A percentile compares a stretch with the other conserved stretches of the same genome.
phyloP scores from a whole-genome alignment of 805 yeast species.

The Yarrowia yakushimensis region DNA sequence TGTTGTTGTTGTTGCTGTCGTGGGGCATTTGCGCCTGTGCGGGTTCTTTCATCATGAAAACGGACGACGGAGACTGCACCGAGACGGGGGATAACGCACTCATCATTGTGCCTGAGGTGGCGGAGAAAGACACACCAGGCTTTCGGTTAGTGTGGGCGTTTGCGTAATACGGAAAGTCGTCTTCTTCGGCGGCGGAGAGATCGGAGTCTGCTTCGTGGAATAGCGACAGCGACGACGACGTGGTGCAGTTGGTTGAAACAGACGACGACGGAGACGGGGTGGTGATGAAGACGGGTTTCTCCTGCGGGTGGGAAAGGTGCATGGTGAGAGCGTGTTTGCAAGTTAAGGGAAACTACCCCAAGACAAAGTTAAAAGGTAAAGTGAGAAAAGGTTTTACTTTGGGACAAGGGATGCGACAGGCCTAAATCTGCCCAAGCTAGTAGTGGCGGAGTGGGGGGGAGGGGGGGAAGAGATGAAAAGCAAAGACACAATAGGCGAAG shows the following conservation, averaged over 20 bases:
- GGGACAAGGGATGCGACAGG: slow-evolving; percentile 23
- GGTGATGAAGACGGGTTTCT: slow-evolving; percentile 3
- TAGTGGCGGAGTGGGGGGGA: slow-evolving; percentile 16
- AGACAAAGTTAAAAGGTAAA: slow-evolving; percentile 6
- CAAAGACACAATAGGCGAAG: not conserved
- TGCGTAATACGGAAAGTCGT: not conserved
- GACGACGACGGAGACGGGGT: not conserved
- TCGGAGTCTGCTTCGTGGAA: slow-evolving; percentile 6
- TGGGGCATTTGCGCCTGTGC: not conserved
- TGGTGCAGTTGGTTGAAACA: not conserved
- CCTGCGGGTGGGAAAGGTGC: slow-evolving; percentile 23
- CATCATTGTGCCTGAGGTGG: slow-evolving; percentile 11
- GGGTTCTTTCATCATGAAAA: slow-evolving; percentile 18
- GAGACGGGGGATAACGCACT: slow-evolving; percentile 23
- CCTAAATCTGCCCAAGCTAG: slow-evolving; percentile 2
- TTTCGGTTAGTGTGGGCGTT: not conserved
- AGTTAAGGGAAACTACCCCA: slow-evolving; percentile 22
- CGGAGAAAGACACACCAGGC: not conserved
- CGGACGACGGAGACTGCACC: slow-evolving; percentile 21
- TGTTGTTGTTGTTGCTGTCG: not conserved
- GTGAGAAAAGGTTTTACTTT: not conserved
- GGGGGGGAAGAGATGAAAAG: not conserved
- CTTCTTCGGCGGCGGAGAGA: not conserved
- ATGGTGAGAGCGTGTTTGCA: slow-evolving; percentile 24
- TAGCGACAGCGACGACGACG: slow-evolving; percentile 19